Conservation (phyloP, 192 early-diverging fungal species). For the Allomyces arbusculus region DNA sequence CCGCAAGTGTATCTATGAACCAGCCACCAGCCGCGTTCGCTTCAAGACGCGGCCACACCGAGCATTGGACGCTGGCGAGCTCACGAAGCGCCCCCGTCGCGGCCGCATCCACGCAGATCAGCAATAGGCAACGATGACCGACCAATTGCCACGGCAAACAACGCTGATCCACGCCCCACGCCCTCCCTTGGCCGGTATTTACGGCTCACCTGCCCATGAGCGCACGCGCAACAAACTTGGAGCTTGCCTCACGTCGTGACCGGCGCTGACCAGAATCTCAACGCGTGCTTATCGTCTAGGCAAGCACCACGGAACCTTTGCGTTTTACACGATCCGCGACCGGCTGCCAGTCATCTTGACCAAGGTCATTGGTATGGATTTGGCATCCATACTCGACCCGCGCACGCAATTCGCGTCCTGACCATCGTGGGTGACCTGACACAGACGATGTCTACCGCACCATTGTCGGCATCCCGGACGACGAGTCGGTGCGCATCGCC, state of each 20-base stretch:
- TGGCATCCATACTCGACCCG: neutral
- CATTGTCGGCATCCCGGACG: conserved; percentile 6
- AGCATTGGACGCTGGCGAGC: too few species aligned
- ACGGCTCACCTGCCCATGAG: neutral
- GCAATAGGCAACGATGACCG: neutral
- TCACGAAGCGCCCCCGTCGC: too few species aligned
- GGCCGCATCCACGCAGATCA: too few species aligned
- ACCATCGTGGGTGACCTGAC: too few species aligned
- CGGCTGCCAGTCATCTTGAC: conserved; percentile 71
- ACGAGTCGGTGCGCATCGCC: conserved; percentile 12
- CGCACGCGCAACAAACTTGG: neutral
- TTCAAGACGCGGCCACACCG: too few species aligned
- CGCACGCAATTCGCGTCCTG: too few species aligned
- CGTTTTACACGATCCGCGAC: conserved; percentile 48
- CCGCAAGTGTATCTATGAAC: too few species aligned
- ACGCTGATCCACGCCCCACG: neutral
- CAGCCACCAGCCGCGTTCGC: too few species aligned
- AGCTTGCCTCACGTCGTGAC: too few species aligned
- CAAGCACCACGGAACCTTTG: conserved; percentile 39
- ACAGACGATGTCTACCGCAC: conserved; percentile 38
- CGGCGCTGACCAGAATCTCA: too few species aligned
- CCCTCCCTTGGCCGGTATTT: neutral
- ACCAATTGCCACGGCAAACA: neutral
- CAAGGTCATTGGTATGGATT: conserved; percentile 25
- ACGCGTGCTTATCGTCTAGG: neutral